These are phyloP conservation scores for Boletus barrowsii DNA, from an alignment of 768 basidiomycete genomes.

Conservation along the genomic window DNA sequence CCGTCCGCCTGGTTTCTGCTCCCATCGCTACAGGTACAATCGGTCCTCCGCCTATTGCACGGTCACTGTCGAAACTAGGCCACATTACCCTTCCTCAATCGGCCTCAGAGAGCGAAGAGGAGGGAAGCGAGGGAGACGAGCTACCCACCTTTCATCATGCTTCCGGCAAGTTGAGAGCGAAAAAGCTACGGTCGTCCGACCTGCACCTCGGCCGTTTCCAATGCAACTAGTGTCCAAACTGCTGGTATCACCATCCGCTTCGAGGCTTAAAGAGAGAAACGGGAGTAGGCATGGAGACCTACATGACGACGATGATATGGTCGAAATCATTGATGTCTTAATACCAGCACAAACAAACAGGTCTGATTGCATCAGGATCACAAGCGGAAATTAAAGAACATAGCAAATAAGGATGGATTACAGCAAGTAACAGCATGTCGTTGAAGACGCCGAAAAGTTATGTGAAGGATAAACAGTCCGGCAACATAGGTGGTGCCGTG, in stretches of 20 bases:
- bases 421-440: too few species aligned
- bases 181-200: neutral
- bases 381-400: too few species aligned
- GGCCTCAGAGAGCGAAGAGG: conserved; percentile 9
- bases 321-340: conserved; percentile 22
- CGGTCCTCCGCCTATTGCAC: neutral
- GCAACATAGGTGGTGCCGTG: too few species aligned
- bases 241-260: neutral
- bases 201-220: conserved; percentile 26
- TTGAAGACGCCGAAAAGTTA: too few species aligned
- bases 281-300: neutral
- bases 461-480: too few species aligned
- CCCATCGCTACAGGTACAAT: neutral
- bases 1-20: neutral
- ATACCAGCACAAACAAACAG: too few species aligned
- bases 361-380: too few species aligned
- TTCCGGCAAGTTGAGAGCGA: conserved; percentile 2
- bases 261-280: neutral
- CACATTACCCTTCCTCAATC: conserved; percentile 9
- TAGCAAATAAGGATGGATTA: too few species aligned
- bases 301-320: neutral
- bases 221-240: conserved; percentile 15
- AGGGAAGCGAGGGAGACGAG: conserved; percentile 10
- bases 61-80: conserved; percentile 13
- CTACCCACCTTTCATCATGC: conserved; percentile 19